phyloP scores from a whole-genome alignment of 148 eudicot species.

The Persicaria maculosa region DNA sequence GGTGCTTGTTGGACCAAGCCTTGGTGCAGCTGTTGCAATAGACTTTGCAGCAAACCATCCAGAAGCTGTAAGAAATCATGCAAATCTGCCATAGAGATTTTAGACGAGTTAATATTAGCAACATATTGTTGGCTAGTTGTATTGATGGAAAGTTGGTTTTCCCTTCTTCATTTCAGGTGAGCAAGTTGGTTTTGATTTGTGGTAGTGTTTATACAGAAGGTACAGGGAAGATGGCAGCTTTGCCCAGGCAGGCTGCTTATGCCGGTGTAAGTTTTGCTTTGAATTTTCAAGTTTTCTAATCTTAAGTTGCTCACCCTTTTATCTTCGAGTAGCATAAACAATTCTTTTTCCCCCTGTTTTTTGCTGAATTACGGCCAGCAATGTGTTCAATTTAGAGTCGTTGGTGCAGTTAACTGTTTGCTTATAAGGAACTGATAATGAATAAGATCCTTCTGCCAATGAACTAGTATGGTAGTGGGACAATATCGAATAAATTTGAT shows the following conservation, averaged over 20 bases:
- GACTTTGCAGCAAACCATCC: constrained; percentile 75
- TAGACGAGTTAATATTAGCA: neutral
- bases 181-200: constrained; percentile 73
- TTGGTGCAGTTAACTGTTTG: too few species aligned
- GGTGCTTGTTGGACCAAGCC: constrained; percentile 90
- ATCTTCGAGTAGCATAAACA: neutral
- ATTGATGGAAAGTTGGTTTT: constrained; percentile 7
- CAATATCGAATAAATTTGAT: neutral
- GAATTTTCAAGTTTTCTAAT: neutral
- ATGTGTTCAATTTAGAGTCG: neutral
- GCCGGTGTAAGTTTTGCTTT: constrained; percentile 65
- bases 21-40: constrained; percentile 87
- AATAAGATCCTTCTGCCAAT: too few species aligned
- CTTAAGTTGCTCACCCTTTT: neutral
- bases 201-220: constrained; percentile 95
- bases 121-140: neutral
- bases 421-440: too few species aligned
- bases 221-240: constrained; percentile 49
- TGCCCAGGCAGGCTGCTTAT: constrained; percentile 68
- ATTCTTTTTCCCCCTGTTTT: neutral
- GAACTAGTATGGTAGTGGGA: neutral
- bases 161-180: constrained; percentile 43
- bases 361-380: neutral
- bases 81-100: neutral
- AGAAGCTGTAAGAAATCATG: constrained; percentile 66